Evolutionary conservation across 176 grass and related monocot genomes (phyloP), one percentile per base, ranked within the genome.

Genomic region (Oryza australiensis): DNA sequence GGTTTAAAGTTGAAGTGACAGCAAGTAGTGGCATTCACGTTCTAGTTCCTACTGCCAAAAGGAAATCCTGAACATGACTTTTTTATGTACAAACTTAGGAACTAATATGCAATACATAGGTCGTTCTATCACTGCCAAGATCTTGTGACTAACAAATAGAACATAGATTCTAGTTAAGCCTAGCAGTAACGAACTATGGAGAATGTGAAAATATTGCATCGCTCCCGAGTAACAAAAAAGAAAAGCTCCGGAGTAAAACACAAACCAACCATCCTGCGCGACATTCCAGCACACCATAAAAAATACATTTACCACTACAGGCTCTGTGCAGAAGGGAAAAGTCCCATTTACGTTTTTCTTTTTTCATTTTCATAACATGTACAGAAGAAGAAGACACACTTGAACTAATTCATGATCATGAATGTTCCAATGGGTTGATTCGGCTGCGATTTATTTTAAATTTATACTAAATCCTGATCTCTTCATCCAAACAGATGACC

Each of bases 1-100:
- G 33, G 30, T 77, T 66, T 70, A 77, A 86, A 78, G 66, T 66
- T 32, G 32, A 24, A 55, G 10, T 78, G 66, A 33, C 86, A 60
- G 59, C 59, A 42, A 77, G 24, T 72, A 77, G 26, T 43, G 57
- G 42, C 22, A 43, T 24, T 33, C 71, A 83, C 29, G 34, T 40
- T 74, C 70, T 55, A 13, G 14, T 74, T 49, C 70, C 70, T 48
- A 41, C 45, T 26, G 68, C n/a, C 43, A 55, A 53, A 24, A 68
- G 32, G 66, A 49, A 68, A 10, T 73, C 60, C 29, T 83, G 27
- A 49, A 51, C 59, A 20, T 41, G 11, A 64, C 37, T 76, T 24
- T 63, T 20, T 20, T 12, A 45, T 34, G 23, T 37, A 57, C 14
- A 30, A 65, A 15, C 2, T n/a, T 1, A 27, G 3, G 13, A 11